phyloP scores from a whole-genome alignment of 108 stramenopile genomes.

The Stephanodiscus minutulus region DNA sequence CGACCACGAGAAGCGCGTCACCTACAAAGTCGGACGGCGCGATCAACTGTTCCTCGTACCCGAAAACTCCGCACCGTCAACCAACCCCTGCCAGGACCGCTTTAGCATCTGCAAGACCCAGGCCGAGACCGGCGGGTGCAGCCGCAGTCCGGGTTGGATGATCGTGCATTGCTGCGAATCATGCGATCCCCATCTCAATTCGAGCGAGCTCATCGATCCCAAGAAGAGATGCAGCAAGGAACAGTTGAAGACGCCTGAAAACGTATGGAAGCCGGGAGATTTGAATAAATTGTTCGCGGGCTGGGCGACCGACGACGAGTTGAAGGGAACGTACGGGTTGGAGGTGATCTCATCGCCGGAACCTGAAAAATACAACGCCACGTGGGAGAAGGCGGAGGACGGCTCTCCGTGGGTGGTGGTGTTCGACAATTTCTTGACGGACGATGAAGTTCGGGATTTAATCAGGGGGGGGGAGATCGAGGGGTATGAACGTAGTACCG shows the following conservation, averaged over 20 bases:
- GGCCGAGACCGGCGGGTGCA: conserved; percentile 51
- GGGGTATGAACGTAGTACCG: conserved; percentile 53
- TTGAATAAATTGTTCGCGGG: conserved; percentile 54
- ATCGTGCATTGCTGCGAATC: conserved; percentile 67
- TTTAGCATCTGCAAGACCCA: conserved; percentile 43
- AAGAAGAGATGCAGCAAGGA: conserved; percentile 55
- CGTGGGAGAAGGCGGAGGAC: conserved; percentile 37
- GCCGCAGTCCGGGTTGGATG: conserved; percentile 58
- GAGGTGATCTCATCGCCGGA: conserved; percentile 36
- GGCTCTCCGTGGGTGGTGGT: conserved; percentile 62
- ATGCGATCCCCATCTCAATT: conserved; percentile 58
- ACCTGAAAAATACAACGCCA: conserved; percentile 31
- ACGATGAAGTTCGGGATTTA: conserved; percentile 51
- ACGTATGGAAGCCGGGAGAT: conserved; percentile 69
- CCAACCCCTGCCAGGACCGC: conserved; percentile 55
- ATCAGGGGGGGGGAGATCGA: conserved; percentile 45
- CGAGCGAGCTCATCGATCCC: conserved; percentile 53
- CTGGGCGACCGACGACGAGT: conserved; percentile 50
- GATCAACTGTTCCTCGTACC: conserved; percentile 52
- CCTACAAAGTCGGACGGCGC: conserved; percentile 27
- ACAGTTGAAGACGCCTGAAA: conserved; percentile 54
- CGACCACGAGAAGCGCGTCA: conserved; percentile 30
- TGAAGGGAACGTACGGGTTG: conserved; percentile 39
- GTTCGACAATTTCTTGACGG: conserved; percentile 58
- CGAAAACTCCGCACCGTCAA: conserved; percentile 47